Evolutionary conservation across 208 protist species (phyloP).

Genomic region (Zelonia costaricensis): DNA sequence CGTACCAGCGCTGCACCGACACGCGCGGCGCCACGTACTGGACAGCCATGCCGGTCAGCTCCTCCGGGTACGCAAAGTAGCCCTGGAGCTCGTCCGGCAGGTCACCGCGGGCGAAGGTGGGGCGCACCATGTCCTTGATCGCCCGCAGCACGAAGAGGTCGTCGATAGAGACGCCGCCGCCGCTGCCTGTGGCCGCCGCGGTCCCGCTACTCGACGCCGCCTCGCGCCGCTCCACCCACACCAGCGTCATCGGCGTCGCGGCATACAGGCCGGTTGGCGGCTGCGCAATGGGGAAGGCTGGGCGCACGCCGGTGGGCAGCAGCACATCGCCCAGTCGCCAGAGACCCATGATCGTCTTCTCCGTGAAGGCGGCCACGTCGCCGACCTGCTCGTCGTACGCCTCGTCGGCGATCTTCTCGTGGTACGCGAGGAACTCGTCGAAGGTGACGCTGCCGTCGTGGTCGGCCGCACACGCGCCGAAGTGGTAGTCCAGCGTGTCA

Average conservation of each 20-base stretch:
- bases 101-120: slow-evolving; percentile 75
- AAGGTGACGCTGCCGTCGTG: slow-evolving; percentile 66
- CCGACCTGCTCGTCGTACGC: slow-evolving; percentile 50
- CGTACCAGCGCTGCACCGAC: slow-evolving; percentile 67
- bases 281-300: slow-evolving; percentile 41
- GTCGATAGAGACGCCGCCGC: background rate
- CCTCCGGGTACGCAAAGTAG: slow-evolving; percentile 80
- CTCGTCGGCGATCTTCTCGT: slow-evolving; percentile 79
- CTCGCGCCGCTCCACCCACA: slow-evolving; percentile 48
- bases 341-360: slow-evolving; percentile 60
- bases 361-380: slow-evolving; percentile 60
- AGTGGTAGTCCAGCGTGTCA: slow-evolving; percentile 67
- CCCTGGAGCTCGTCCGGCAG: slow-evolving; percentile 77
- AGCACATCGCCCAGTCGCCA: slow-evolving; percentile 82
- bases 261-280: slow-evolving; percentile 62
- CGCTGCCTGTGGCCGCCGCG: background rate
- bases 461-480: slow-evolving; percentile 46
- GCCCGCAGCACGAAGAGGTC: slow-evolving; percentile 50
- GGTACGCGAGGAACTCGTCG: slow-evolving; percentile 80
- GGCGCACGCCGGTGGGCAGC: slow-evolving; percentile 72
- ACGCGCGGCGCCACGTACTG: slow-evolving; percentile 59
- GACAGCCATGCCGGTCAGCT: slow-evolving; percentile 65
- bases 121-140: slow-evolving; percentile 71
- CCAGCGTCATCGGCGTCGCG: slow-evolving; percentile 68
- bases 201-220: background rate